Base-by-base conservation (phyloP, 108 stramenopile species). In the Conticribra weissflogii region DNA sequence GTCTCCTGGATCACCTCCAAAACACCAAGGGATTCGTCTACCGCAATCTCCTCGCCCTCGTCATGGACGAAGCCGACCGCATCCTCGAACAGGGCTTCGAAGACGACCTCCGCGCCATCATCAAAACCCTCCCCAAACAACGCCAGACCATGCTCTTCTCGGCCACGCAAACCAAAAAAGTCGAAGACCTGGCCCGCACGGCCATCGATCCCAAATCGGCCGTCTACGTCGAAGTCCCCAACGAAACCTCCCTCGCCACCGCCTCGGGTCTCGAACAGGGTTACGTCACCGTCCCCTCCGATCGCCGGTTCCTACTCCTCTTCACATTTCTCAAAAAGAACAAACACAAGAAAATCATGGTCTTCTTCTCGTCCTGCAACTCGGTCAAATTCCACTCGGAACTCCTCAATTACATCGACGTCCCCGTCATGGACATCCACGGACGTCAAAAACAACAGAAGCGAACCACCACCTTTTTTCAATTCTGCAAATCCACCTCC, bases 291-390 rank as follows among this genome's bases (percentile, higher is more conserved):
- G 97, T 97, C 64, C 96, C 97, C 24, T 89, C 93, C 3, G 97
- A 98, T 62, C 90, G 97, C 72, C 93, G 99, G 18, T 98, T 99
- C 74, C 74, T 98, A 56, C 80, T 99, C 22, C 88, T 99, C 12
- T 99, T 96, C 68, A 97, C 99, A 1, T 99, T 99, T 74, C 68
- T 99, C 56, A 98, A 98, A 65, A 96, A 97, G 90, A 98, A 98
- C 92, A 97, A 97, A 78, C 96, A 97, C 58, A 94, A 96, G 70
- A 99, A 99, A 82, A 90, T 99, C 74, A 98, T 98, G 97, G 98
- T 99, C 4, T 99, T 99, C 81, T 97, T 98, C 63, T 96, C 96
- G 19, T 96, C 97, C 7, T 99, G 98, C 80, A 98, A 98, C 81
- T 93, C 93, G n/a, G 98, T 99, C 68, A 98, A 98, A 74, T 99